Evolutionary conservation across 331 rosid species (phyloP), one percentile per base, ranked within the genome.

Genomic region (Quercus phellos): DNA sequence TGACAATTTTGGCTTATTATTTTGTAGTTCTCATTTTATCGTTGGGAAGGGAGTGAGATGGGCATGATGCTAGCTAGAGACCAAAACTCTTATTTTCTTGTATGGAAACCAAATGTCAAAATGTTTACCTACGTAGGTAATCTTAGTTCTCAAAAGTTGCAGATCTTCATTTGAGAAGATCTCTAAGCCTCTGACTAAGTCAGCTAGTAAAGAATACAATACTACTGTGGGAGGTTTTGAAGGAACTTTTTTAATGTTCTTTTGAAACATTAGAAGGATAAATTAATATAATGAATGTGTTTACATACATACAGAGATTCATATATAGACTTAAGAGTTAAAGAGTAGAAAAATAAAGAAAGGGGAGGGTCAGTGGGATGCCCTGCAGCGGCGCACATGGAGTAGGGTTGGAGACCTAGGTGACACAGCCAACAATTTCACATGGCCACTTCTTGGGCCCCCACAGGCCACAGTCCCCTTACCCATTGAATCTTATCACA

Each of bases 381-480:
- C 92, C 93, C 94, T 80, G 80, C 76, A 89, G 82, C 89, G 90
- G 87, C 91, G 94, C 97, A 85, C 94, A 88, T 91, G 97, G 97
- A 73, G 85, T 82, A 80, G 92, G 89, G 90, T 89, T 91, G 83
- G 86, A 85, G 84, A 79, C 61, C 29, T 79, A 63, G 87, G 90
- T 84, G 70, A 89, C 82, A 78, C 32, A 27, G 26, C 86, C 91
- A 88, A 82, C 96, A 91, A 61, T 76, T 63, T 86, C 94, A 90
- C 97, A 88, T 91, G 97, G 75, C 55, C 79, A 72, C 68, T 79
- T 58, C 0, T 74, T 82, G 89, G 91, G 82, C 76, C 85, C 89
- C 19, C 74, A 16, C 76, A 61, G 46, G 46, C 46, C 46, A 38
- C 46, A 79, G 73, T 68, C 27, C 10, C 71, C 76, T 74, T 34